A percentile compares a stretch with the other conserved stretches of the same genome.
Conservation (phyloP, 83 land plant genomes). For the Picea abies region DNA sequence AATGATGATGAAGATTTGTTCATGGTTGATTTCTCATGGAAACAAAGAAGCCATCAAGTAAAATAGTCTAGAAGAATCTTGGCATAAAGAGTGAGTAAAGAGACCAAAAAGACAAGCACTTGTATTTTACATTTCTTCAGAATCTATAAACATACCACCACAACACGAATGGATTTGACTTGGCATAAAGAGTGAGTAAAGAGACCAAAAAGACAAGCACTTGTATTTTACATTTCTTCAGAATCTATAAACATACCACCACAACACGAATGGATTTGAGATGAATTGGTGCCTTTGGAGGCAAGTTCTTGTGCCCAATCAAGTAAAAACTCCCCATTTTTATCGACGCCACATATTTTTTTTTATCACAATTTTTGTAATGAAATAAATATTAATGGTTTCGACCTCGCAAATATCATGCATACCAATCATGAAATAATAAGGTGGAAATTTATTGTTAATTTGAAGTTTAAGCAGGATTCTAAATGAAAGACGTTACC, state of each 20-base stretch:
- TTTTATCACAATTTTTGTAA: background rate
- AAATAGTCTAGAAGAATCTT: no score
- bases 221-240: background rate
- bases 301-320: constrained; percentile 29
- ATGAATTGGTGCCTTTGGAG: constrained; percentile 40
- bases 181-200: no score
- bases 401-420: no score
- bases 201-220: no score
- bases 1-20: no score
- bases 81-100: no score
- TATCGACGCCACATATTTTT: constrained; percentile 9
- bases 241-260: constrained; percentile 17
- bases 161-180: constrained; percentile 31
- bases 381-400: no score
- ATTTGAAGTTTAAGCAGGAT: background rate
- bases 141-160: constrained; percentile 21
- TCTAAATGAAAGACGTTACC: background rate
- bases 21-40: no score
- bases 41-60: no score
- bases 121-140: background rate
- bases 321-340: constrained; percentile 17
- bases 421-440: no score
- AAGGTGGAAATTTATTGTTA: background rate
- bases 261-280: constrained; percentile 37
- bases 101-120: no score